These are phyloP conservation scores for Tylopilus sp. DNA, from an alignment of 768 basidiomycete species.

Conservation along the genomic window DNA sequence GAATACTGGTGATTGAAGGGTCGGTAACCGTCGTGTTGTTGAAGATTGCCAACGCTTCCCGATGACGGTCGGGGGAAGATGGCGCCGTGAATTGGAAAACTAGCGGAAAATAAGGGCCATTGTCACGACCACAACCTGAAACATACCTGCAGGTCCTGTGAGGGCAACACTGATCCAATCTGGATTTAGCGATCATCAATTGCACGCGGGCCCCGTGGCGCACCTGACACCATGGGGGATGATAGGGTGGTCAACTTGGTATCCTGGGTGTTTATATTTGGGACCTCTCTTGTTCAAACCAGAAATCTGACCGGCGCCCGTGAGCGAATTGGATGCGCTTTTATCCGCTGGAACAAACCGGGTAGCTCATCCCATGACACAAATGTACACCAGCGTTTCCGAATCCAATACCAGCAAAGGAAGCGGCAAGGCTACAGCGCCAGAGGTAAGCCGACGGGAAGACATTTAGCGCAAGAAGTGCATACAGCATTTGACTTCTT, in stretches of 20 bases:
- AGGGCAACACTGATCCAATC: constrained; percentile 63
- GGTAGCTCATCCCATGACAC: constrained; percentile 88
- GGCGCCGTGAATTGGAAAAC: constrained; percentile 97
- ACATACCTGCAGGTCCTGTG: constrained; percentile 77
- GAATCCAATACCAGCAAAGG: constrained; percentile 94
- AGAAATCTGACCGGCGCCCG: constrained; percentile 57
- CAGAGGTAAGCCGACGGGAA: neutral
- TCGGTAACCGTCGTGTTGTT: constrained; percentile 59
- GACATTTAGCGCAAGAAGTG: neutral
- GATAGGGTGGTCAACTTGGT: constrained; percentile 79
- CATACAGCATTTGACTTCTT: constrained; percentile 86
- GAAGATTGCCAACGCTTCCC: constrained; percentile 86
- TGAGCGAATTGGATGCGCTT: neutral
- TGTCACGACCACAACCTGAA: constrained; percentile 5
- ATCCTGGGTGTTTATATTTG: constrained; percentile 89
- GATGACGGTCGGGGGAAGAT: constrained; percentile 87
- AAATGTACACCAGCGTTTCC: constrained; percentile 92
- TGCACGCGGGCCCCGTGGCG: neutral
- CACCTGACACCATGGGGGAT: constrained; percentile 91
- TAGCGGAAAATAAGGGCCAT: constrained; percentile 16
- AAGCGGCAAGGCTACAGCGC: constrained; percentile 69
- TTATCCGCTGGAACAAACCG: constrained; percentile 44
- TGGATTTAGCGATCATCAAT: neutral
- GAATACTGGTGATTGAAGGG: constrained; percentile 66
- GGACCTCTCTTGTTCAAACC: constrained; percentile 93